A percentile compares a stretch with the other conserved stretches of the same genome.
These are phyloP conservation scores for Eucalyptus curtisii DNA, from an alignment of 345 rosid genomes.

Conservation along the genomic window DNA sequence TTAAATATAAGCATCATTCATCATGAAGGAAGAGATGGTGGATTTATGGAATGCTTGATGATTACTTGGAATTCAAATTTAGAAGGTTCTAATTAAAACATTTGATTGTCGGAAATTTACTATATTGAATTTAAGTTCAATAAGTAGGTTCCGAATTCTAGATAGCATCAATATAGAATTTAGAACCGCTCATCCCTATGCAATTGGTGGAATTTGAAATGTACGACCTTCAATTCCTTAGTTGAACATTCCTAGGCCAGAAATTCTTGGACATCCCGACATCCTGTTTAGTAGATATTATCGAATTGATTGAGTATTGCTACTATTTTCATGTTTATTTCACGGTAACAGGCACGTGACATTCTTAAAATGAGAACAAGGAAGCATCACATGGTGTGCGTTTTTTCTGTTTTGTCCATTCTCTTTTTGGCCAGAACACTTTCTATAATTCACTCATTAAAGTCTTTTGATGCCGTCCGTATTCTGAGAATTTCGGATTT, in stretches of 20 bases:
- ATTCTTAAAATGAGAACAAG: not conserved
- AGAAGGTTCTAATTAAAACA: not conserved
- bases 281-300: not conserved
- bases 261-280: not conserved
- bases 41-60: not conserved
- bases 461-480: not conserved
- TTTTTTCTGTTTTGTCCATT: not conserved
- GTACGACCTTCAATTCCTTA: not conserved
- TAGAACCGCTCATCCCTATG: accelerated
- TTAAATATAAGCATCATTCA: not conserved
- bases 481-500: not conserved
- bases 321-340: not conserved
- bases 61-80: not conserved
- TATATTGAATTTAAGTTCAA: not conserved
- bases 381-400: not conserved
- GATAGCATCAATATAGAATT: accelerated
- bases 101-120: not conserved
- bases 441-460: not conserved
- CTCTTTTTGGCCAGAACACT: not conserved
- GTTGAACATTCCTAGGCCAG: accelerated
- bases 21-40: not conserved
- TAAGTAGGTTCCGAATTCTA: accelerated
- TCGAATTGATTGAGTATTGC: not conserved
- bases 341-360: not conserved
- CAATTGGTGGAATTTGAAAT: not conserved